phyloP scores from a whole-genome alignment of 2,329 filamentous ascomycete species.

The Bretziella fagacearum region DNA sequence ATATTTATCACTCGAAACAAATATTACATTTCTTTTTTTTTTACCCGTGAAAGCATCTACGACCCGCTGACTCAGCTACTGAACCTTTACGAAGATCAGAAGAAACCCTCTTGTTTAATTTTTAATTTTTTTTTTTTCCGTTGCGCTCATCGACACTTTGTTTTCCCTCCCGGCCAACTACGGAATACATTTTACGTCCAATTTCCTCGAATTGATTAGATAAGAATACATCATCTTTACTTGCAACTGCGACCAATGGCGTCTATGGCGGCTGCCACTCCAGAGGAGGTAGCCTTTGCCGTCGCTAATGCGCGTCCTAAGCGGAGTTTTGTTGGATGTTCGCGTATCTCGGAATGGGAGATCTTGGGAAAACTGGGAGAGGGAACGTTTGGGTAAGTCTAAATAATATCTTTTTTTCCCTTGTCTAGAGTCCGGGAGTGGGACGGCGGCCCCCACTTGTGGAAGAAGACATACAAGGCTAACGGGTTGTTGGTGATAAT shows the following conservation, averaged over 20 bases:
- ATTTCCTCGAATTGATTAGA: background rate
- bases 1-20: too few relatives aligned
- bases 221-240: background rate
- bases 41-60: too few relatives aligned
- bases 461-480: too few relatives aligned
- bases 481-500: conserved; percentile 23
- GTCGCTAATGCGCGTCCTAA: conserved; percentile 37
- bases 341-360: conserved; percentile 64
- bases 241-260: background rate
- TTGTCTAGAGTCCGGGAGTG: background rate
- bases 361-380: conserved; percentile 74
- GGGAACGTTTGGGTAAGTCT: conserved; percentile 60
- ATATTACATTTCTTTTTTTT: too few relatives aligned
- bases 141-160: too few relatives aligned
- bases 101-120: too few relatives aligned
- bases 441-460: background rate
- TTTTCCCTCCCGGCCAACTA: too few relatives aligned
- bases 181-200: too few relatives aligned
- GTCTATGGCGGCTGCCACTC: conserved; percentile 3
- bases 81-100: too few relatives aligned
- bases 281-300: conserved; percentile 31
- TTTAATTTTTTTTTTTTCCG: too few relatives aligned
- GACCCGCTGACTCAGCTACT: too few relatives aligned
- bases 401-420: conserved; percentile 24
- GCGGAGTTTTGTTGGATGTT: conserved; percentile 65